Evolutionary conservation across 2,329 filamentous ascomycete species (phyloP).

Genomic region (Cladosporium velox): DNA sequence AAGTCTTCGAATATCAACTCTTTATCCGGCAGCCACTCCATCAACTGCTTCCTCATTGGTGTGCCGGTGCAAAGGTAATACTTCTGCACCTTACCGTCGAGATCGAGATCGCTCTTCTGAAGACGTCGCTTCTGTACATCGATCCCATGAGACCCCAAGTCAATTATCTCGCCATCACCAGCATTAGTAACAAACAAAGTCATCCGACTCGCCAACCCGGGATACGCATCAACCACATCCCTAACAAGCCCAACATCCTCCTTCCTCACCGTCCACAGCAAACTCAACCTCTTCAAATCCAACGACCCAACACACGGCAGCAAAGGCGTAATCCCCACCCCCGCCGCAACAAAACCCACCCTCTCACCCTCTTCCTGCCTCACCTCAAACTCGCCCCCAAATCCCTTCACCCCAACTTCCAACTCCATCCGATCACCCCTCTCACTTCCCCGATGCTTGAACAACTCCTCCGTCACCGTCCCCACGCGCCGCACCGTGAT

Average conservation of each 20-base stretch:
- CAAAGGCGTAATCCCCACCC: constrained; percentile 81
- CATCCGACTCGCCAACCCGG: constrained; percentile 55
- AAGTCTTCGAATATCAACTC: constrained; percentile 56
- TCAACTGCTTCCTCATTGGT: constrained; percentile 50
- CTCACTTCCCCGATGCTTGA: constrained; percentile 40
- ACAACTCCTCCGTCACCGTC: constrained; percentile 66
- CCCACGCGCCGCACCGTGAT: constrained; percentile 73
- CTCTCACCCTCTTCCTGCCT: constrained; percentile 42
- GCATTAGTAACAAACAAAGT: constrained; percentile 64
- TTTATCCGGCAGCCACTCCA: constrained; percentile 52
- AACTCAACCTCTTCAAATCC: constrained; percentile 47
- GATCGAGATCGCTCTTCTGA: constrained; percentile 47
- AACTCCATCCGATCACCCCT: constrained; percentile 42
- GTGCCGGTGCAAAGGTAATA: constrained; percentile 64
- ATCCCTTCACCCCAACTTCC: constrained; percentile 69
- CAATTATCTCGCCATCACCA: constrained; percentile 28
- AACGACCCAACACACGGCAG: constrained; percentile 53
- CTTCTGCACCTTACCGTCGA: constrained; percentile 39
- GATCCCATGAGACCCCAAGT: constrained; percentile 29
- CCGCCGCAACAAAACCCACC: constrained; percentile 69
- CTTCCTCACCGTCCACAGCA: constrained; percentile 69
- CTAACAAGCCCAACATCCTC: constrained; percentile 64
- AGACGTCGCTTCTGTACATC: constrained; percentile 50
- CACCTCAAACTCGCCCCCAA: constrained; percentile 65
- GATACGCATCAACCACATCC: constrained; percentile 58